phyloP scores from a whole-genome alignment of 2,329 filamentous ascomycete genomes.

The Lecanicillium sp. region DNA sequence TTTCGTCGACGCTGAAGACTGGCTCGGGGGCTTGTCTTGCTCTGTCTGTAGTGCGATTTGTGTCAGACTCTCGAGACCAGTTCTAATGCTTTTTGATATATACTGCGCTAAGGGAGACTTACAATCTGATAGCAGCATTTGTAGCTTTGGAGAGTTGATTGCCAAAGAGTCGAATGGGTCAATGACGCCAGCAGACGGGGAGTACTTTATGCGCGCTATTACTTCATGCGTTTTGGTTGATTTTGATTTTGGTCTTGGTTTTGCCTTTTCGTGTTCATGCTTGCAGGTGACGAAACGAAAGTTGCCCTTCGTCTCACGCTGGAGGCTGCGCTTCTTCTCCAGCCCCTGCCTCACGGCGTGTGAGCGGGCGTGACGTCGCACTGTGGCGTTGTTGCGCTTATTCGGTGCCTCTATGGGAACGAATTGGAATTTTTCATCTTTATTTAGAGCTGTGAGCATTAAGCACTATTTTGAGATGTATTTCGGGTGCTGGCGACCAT shows the following conservation, averaged over 20 bases:
- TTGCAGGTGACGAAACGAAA: too few species aligned
- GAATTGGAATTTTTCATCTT: neutral
- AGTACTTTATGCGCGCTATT: too few species aligned
- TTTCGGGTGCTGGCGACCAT: too few species aligned
- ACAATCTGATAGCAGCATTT: neutral
- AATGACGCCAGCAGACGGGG: neutral
- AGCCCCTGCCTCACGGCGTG: slow-evolving; percentile 6
- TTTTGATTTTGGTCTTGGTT: too few species aligned
- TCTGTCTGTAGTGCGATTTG: slow-evolving; percentile 16
- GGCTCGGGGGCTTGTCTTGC: slow-evolving; percentile 21
- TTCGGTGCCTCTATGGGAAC: neutral
- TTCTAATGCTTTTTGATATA: too few species aligned
- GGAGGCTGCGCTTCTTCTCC: slow-evolving; percentile 1
- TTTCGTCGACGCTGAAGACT: slow-evolving; percentile 27
- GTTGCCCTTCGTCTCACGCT: neutral
- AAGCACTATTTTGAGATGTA: too few species aligned
- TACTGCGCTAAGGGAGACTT: too few species aligned
- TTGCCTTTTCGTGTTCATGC: too few species aligned
- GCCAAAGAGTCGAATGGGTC: slow-evolving; percentile 4
- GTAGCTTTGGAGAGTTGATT: neutral
- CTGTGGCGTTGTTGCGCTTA: neutral
- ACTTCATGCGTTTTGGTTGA: too few species aligned
- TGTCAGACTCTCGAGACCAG: too few species aligned
- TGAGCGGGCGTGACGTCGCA: slow-evolving; percentile 1
- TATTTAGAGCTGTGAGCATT: too few species aligned